These are phyloP conservation scores for Russula vinacea DNA, from an alignment of 768 basidiomycete species.

Conservation along the genomic window DNA sequence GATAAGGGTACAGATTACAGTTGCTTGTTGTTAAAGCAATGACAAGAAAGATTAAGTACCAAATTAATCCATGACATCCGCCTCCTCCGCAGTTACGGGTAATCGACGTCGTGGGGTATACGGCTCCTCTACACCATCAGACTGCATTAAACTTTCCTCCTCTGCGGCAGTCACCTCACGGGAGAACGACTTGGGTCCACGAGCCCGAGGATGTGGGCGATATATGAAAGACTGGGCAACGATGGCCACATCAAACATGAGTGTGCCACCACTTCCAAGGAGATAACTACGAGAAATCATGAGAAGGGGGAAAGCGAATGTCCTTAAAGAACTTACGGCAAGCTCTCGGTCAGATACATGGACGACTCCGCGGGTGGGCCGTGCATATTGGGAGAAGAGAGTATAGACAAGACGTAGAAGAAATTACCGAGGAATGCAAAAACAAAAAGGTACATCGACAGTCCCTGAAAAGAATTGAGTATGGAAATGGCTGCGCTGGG, in stretches of 20 bases:
- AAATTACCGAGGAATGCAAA: constrained; percentile 92
- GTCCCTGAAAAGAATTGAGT: constrained; percentile 50
- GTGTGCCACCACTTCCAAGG: constrained; percentile 87
- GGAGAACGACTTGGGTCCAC: constrained; percentile 27
- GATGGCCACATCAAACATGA: constrained; percentile 91
- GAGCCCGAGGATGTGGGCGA: constrained; percentile 43
- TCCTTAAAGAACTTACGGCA: constrained; percentile 60
- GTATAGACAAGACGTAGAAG: constrained; percentile 88
- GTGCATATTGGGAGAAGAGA: constrained; percentile 66
- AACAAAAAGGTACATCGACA: constrained; percentile 90
- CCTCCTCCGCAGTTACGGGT: constrained; percentile 21
- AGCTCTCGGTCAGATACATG: constrained; percentile 71
- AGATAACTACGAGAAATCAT: constrained; percentile 59
- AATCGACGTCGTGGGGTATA: constrained; percentile 27
- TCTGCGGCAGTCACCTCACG: constrained; percentile 33
- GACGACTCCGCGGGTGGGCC: constrained; percentile 58
- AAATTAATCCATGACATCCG: constrained; percentile 16
- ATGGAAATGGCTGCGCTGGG: neutral
- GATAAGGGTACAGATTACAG: neutral
- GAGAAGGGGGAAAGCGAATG: neutral
- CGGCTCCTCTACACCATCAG: constrained; percentile 25
- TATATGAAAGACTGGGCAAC: constrained; percentile 84
- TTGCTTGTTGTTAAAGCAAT: neutral
- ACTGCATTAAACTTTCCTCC: constrained; percentile 31
- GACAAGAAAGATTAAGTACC: neutral